Evolutionary conservation across 2,329 filamentous ascomycete species (phyloP), one percentile per base, ranked within the genome.

Genomic region (Nannizziopsis arthrosporioides): DNA sequence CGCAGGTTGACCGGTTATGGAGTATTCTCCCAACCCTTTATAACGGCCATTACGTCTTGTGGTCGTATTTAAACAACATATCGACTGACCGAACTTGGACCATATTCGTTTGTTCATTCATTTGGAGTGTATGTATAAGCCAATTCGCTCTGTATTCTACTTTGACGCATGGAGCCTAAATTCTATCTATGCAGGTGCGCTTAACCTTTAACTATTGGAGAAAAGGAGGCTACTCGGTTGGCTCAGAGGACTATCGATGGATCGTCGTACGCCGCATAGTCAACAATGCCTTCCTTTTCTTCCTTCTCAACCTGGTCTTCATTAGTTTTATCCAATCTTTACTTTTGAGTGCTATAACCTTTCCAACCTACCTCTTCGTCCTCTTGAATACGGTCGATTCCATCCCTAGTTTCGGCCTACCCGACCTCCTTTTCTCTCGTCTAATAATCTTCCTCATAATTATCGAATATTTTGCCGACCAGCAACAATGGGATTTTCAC

Each of bases 191-290:
- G 12, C 42, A 88, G 85, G 63, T 70, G 50, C 84, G 92, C 9
- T 71, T 98, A 66, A 96, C 90, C 2, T 96, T 78, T 73, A 98
- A 98, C 68, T 98, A 95, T 70, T 94, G 85, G 82, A 83, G 92
- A 50, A 94, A 86, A 65, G 92, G 92, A 35, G 92, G 92, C 18
- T 98, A 98, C 64, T 71, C 75, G 12, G 73, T 89, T 54, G 90
- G 92, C 34, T 89, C 84, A 12, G 90, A 98, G 67, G 92, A 98
- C 66, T 98, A 98, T 65, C 78, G 92, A 68, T 98, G 92, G 90
- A 73, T 75, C 49, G 80, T 89, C 48, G 71, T 96, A 45, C 81
- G 81, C 61, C 71, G 75, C 22, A 71, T 79, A 34, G 73, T 89
- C 17, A 71, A 74, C 44, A 70, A 78, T 38, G 88, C 87, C 68